Base-by-base conservation (phyloP, 176 grass and related monocot species). In the Oryza brachyantha region DNA sequence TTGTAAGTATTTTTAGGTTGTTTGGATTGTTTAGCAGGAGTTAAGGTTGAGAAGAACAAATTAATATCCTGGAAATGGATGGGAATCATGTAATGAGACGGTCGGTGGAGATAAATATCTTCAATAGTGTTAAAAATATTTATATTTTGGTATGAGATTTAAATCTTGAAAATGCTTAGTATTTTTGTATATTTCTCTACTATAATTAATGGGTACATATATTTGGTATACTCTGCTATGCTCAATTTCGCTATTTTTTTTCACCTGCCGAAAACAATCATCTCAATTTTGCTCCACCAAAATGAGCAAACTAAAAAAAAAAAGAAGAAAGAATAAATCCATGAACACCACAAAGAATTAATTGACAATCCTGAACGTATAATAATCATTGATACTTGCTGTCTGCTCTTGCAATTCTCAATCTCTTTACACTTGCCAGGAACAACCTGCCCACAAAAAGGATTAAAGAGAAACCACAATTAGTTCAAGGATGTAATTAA, bases 391-490 rank as follows among this genome's bases (percentile, higher is more conserved):
- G 5, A 8, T 85, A 55, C 42, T 75, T 83, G 83, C 76, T 78
- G 59, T 87, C 91, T 21, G 40, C 73, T 58, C 72, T 83, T 63
- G 79, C 81, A 68, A 93, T 88, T 76, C 84, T 90, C 72, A 91
- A 58, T 84, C 81, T 93, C 88, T 84, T 93, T 25, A 93, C 91
- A 45, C 79, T 81, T 46, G n/a, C 52, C 45, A 90, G 58, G 66
- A 93, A 93, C 25, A 91, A 25, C 83, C 91, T 93, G 82, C 17
- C 48, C 38, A 3, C 27, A 13, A 27, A 45, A 59, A 28, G 14
- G 9, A 24, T 64, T 27, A 1, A 35, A 71, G 63, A 37, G 68
- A 43, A 1, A 0, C 8, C 13, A 28, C 2, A 10, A 19, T 39
- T 58, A 10, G 10, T 29, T 40, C 11, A 58, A 36, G 13, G 5